Percentiles rank a stretch among this genome's conserved stretches.
Evolutionary conservation across 2,329 filamentous ascomycete species (phyloP).

Genomic region (Clarireedia homoeocarpa): DNA sequence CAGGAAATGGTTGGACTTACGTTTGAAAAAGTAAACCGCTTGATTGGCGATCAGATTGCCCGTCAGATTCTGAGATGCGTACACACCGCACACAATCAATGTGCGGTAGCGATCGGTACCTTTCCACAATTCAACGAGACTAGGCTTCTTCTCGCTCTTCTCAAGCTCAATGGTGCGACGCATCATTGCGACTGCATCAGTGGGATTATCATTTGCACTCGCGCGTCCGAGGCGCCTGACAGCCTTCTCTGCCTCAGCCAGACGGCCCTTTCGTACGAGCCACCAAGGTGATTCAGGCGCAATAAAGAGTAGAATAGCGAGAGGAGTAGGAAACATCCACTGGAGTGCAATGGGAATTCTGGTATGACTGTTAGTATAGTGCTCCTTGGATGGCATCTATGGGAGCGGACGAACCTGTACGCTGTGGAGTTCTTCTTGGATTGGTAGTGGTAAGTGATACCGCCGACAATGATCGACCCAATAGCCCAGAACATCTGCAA

Average conservation of each 20-base stretch:
- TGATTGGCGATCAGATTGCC: slow-evolving; percentile 58
- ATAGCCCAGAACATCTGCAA: slow-evolving; percentile 61
- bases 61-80: slow-evolving; percentile 51
- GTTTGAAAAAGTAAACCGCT: slow-evolving; percentile 50
- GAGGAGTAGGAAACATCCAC: slow-evolving; percentile 45
- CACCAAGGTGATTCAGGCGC: slow-evolving; percentile 44
- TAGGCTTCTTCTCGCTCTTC: slow-evolving; percentile 39
- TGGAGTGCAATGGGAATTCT: slow-evolving; percentile 44
- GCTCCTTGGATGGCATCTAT: slow-evolving; percentile 18
- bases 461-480: slow-evolving; percentile 52
- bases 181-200: slow-evolving; percentile 48
- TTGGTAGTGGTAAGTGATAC: slow-evolving; percentile 47
- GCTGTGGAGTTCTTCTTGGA: slow-evolving; percentile 26
- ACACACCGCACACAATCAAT: slow-evolving; percentile 49
- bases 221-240: slow-evolving; percentile 31
- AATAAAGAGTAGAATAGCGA: slow-evolving; percentile 40
- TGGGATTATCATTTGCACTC: slow-evolving; percentile 37
- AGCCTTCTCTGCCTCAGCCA: slow-evolving; percentile 33
- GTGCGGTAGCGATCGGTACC: slow-evolving; percentile 49
- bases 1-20: slow-evolving; percentile 16
- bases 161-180: slow-evolving; percentile 50
- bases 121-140: slow-evolving; percentile 43
- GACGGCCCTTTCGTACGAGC: slow-evolving; percentile 37
- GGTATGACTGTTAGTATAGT: slow-evolving; percentile 29
- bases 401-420: slow-evolving; percentile 34